Evolutionary conservation across 352 stramenopile species (phyloP), one percentile per base, ranked within the genome.

Genomic region (Phytophthora pistaciae): DNA sequence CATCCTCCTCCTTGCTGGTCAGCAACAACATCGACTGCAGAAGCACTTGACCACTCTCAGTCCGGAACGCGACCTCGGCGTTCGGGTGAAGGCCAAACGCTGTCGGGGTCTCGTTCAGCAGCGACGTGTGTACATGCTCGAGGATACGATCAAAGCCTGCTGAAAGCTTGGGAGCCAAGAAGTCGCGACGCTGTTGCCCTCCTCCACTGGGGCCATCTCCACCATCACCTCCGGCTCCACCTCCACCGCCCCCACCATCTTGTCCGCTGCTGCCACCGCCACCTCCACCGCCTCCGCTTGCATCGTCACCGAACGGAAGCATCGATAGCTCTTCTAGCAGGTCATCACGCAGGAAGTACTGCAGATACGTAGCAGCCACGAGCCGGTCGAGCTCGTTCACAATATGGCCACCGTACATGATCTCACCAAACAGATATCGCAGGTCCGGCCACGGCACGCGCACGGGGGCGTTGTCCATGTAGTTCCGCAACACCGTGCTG

Each of bases 21-120:
- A 98, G 78, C 7, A 95, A 60, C n/a, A 98, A 49, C 42, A 98
- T 87, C 11, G 88, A 86, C 60, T 86, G 69, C 44, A 98, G 78
- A 21, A 98, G 70, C 9, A 80, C 76, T 21, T 97, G 88, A 0
- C 90, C 92, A 44, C 87, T 82, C 10, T 94, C 82, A 11, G 93
- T 98, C 21, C 92, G 88, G 68, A 98, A 98, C 18, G 88, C 90
- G 14, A 98, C 96, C 68, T 98, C 94, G 6, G 93, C 91, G 73
- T 98, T 98, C n/a, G 94, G 91, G 60, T 98, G 94, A 48, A 98
- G 50, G 0, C 93, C 93, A 80, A 98, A 98, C 3, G 92, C 91
- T 10, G 88, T 82, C 0, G 94, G 93, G 1, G 90, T 90, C 46
- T 98, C 94, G 40, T 83, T 90, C 31, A 84, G 42, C n/a, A 98